Evolutionary conservation across 106 monocot species (phyloP).

Genomic region (Phalaenopsis equestris): DNA sequence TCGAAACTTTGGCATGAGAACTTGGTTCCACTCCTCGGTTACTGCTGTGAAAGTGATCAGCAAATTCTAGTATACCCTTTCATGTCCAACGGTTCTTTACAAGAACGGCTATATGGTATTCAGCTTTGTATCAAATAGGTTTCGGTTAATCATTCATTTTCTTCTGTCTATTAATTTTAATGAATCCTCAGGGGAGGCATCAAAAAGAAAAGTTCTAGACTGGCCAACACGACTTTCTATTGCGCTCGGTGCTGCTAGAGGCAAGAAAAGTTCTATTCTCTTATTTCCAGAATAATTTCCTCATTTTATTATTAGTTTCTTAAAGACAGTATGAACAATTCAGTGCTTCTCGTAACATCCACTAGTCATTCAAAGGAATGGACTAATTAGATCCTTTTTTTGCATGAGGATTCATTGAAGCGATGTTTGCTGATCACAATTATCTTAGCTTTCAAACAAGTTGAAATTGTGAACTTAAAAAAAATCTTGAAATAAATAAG

Average conservation of each 20-base stretch:
- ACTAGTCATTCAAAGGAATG: not conserved
- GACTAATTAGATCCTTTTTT: not conserved
- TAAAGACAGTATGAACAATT: not conserved
- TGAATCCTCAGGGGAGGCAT: conserved; percentile 36
- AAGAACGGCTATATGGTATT: conserved; percentile 60
- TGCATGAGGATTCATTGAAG: not conserved
- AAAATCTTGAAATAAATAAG: not conserved
- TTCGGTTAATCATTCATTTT: not conserved
- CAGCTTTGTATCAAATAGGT: not conserved
- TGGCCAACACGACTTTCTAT: conserved; percentile 56
- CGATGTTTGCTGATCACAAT: not conserved
- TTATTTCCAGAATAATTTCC: not conserved
- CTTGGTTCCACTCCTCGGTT: conserved; percentile 58
- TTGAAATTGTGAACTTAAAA: not conserved
- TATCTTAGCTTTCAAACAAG: not conserved
- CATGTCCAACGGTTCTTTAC: conserved; percentile 64
- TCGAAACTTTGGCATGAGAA: conserved; percentile 46
- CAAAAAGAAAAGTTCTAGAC: conserved; percentile 56
- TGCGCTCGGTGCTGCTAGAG: conserved; percentile 57
- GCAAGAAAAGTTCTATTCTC: conserved; percentile 12
- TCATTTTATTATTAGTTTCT: not conserved
- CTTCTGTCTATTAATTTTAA: not conserved
- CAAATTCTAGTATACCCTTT: conserved; percentile 61
- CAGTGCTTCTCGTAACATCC: not conserved
- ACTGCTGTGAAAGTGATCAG: conserved; percentile 62